Percentiles rank a stretch among this genome's conserved stretches.
Evolutionary conservation across 441 rosid genomes (phyloP).

Genomic region (Manihot esculenta): DNA sequence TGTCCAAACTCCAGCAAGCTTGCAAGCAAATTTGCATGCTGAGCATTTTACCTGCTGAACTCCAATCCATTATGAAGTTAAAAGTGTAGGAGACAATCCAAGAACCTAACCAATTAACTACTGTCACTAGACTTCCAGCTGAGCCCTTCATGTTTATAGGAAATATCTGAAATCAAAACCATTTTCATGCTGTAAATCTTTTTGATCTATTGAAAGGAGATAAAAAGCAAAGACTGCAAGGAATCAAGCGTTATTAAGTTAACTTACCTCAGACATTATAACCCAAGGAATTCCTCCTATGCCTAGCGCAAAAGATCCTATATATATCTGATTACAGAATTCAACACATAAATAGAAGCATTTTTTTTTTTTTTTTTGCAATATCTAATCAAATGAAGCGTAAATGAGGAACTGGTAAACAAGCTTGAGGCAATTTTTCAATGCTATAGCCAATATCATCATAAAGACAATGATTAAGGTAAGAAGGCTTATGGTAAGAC

Average conservation of each 20-base stretch:
- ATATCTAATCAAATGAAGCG: background rate
- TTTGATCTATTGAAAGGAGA: background rate
- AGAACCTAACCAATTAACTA: constrained; percentile 58
- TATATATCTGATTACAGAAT: constrained; percentile 41
- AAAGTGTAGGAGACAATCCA: constrained; percentile 72
- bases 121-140: constrained; percentile 81
- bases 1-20: background rate
- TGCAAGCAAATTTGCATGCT: background rate
- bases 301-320: constrained; percentile 70
- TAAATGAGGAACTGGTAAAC: no score
- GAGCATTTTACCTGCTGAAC: constrained; percentile 52
- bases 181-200: background rate
- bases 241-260: background rate
- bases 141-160: constrained; percentile 79
- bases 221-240: background rate
- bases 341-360: background rate
- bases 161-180: constrained; percentile 54
- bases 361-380: background rate
- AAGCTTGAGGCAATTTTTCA: no score
- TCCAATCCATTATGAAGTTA: constrained; percentile 77
- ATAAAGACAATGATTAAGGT: no score
- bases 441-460: no score
- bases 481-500: no score
- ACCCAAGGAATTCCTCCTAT: constrained; percentile 93
- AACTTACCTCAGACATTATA: constrained; percentile 87